These are phyloP conservation scores for Globisporangium canariense DNA, from an alignment of 352 stramenopile species.

Conservation along the genomic window DNA sequence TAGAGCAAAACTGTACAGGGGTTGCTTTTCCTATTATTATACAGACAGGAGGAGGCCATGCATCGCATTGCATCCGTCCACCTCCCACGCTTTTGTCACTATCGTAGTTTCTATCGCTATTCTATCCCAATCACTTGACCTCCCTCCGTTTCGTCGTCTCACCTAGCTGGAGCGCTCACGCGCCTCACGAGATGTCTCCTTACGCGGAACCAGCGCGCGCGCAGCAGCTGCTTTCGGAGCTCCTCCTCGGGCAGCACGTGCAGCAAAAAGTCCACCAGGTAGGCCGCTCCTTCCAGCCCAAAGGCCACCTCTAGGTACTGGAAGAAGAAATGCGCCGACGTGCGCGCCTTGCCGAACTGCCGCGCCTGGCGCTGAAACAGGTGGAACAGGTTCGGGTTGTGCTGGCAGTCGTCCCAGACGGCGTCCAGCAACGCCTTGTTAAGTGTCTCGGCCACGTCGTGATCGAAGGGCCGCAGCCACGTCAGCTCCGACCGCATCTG, in stretches of 20 bases:
- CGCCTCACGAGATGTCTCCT: conserved; percentile 57
- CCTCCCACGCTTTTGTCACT: background rate
- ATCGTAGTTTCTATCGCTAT: background rate
- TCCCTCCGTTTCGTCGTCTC: background rate
- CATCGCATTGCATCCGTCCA: background rate
- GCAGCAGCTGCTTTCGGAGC: conserved; percentile 58
- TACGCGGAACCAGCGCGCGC: conserved; percentile 66
- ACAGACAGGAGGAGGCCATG: background rate
- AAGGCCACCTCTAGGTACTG: conserved; percentile 84
- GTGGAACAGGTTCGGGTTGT: conserved; percentile 82
- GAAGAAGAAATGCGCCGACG: conserved; percentile 55
- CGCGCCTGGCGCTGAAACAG: conserved; percentile 77
- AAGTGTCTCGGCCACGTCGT: conserved; percentile 57
- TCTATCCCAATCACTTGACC: background rate
- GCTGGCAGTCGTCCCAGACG: conserved; percentile 82
- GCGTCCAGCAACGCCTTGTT: conserved; percentile 75
- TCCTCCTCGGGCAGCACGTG: conserved; percentile 69
- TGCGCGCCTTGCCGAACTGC: conserved; percentile 68
- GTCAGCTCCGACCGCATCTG: conserved; percentile 33
- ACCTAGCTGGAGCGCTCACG: conserved; percentile 28
- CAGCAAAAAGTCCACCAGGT: conserved; percentile 81
- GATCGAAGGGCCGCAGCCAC: conserved; percentile 48
- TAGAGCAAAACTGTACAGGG: background rate
- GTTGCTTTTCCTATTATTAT: background rate
- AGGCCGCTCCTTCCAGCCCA: conserved; percentile 59